Percentiles rank a stretch among this genome's conserved stretches.
Conservation (phyloP, 768 basidiomycete species). For the Suillus spraguei region DNA sequence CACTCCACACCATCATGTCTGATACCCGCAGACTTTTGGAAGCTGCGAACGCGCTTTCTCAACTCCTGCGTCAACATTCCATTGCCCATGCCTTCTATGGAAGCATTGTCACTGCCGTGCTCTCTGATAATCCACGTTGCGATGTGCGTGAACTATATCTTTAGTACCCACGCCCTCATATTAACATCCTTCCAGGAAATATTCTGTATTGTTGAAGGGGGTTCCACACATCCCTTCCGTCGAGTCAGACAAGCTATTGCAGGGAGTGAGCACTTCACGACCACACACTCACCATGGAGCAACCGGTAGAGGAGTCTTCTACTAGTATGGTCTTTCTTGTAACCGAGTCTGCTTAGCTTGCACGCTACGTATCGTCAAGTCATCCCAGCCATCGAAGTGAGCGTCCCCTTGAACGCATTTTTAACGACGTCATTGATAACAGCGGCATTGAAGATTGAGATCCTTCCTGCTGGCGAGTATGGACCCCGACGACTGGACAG, state of each 20-base stretch:
- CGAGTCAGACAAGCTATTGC: slow-evolving; percentile 76
- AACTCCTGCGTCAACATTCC: slow-evolving; percentile 52
- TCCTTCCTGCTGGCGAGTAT: slow-evolving; percentile 78
- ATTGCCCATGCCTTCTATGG: slow-evolving; percentile 86
- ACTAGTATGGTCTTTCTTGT: slow-evolving; percentile 10
- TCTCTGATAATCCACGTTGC: slow-evolving; percentile 63
- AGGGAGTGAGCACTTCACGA: slow-evolving; percentile 63
- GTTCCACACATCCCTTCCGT: slow-evolving; percentile 74
- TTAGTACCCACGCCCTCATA: background rate
- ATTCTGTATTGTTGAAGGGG: slow-evolving; percentile 80
- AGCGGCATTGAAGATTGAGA: slow-evolving; percentile 63
- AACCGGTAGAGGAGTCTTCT: slow-evolving; percentile 56
- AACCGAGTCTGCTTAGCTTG: slow-evolving; percentile 46
- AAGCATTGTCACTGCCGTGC: slow-evolving; percentile 66
- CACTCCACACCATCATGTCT: slow-evolving; percentile 46
- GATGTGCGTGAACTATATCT: slow-evolving; percentile 51
- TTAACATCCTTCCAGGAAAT: slow-evolving; percentile 61
- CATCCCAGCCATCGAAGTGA: slow-evolving; percentile 78
- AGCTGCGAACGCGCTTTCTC: slow-evolving; percentile 76
- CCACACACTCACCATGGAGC: slow-evolving; percentile 82
- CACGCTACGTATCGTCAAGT: slow-evolving; percentile 74
- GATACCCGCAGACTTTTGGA: slow-evolving; percentile 76
- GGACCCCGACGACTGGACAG: slow-evolving; percentile 76
- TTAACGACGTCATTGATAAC: background rate
- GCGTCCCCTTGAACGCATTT: slow-evolving; percentile 22